These are phyloP conservation scores for Hirsutella minnesotensis DNA, from an alignment of 2,329 filamentous ascomycete genomes.

Conservation along the genomic window DNA sequence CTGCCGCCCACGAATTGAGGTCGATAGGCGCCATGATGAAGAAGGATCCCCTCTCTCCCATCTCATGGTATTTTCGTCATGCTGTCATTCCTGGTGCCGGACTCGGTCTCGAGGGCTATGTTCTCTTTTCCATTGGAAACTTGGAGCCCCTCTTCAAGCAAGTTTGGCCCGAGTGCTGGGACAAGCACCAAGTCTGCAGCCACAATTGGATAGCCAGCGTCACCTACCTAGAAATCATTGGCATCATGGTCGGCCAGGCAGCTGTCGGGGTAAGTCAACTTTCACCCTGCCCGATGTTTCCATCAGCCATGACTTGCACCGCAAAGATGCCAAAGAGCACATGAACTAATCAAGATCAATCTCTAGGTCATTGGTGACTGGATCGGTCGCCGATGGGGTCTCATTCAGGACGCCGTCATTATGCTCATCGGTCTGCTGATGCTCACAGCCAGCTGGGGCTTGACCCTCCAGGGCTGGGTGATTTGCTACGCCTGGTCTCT, in stretches of 20 bases:
- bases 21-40: conserved; percentile 71
- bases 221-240: conserved; percentile 83
- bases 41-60: conserved; percentile 68
- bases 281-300: neutral
- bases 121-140: conserved; percentile 94
- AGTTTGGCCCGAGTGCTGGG: conserved; percentile 74
- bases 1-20: conserved; percentile 55
- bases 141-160: conserved; percentile 69
- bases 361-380: conserved; percentile 47
- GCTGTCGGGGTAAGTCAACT: conserved; percentile 57
- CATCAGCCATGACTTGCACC: neutral
- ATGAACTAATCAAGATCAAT: neutral
- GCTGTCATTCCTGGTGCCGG: conserved; percentile 88
- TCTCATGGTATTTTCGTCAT: conserved; percentile 82
- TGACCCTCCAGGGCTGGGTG: conserved; percentile 83
- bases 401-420: conserved; percentile 87
- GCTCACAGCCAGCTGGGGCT: conserved; percentile 83
- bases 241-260: conserved; percentile 91
- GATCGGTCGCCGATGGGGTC: conserved; percentile 85
- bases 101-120: conserved; percentile 86
- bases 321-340: neutral
- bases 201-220: conserved; percentile 73
- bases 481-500: conserved; percentile 94
- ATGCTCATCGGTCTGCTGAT: conserved; percentile 91
- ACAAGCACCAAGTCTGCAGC: conserved; percentile 51